A percentile compares a stretch with the other conserved stretches of the same genome.
phyloP scores from a whole-genome alignment of 805 yeast genomes.

The Candida suzukii region DNA sequence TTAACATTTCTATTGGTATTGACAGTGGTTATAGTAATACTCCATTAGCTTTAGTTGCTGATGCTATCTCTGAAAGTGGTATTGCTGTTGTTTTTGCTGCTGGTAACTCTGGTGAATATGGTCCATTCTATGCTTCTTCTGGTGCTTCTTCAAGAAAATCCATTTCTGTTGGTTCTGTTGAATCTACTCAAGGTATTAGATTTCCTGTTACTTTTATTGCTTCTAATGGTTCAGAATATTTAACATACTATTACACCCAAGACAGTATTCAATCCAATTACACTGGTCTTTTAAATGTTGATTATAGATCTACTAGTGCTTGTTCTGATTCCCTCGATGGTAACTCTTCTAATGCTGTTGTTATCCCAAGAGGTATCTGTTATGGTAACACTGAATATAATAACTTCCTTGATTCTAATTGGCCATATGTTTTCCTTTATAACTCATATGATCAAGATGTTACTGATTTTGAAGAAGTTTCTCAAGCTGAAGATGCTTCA shows the following conservation, averaged over 20 bases:
- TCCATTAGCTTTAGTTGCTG: conserved; percentile 9
- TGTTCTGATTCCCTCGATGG: background rate
- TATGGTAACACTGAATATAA: background rate
- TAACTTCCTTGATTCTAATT: background rate
- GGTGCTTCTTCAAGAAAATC: conserved; percentile 5
- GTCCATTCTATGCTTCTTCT: conserved; percentile 6
- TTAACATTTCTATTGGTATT: conserved; percentile 13
- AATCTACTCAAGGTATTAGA: conserved; percentile 4
- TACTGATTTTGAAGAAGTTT: background rate
- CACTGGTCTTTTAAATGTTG: background rate
- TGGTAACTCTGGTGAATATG: conserved; percentile 12
- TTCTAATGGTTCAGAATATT: conserved; percentile 1
- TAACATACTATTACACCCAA: background rate
- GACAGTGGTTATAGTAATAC: conserved; percentile 5
- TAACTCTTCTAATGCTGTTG: background rate
- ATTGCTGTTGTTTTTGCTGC: conserved; percentile 12
- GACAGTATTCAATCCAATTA: background rate
- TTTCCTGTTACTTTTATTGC: conserved; percentile 4
- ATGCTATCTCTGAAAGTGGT: conserved; percentile 8
- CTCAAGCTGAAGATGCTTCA: background rate
- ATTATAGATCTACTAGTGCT: background rate
- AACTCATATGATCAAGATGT: conserved; percentile 1
- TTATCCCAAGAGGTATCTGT: conserved; percentile 2
- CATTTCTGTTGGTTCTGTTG: conserved; percentile 8
- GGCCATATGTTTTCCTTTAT: background rate